Conservation (phyloP, 2,329 filamentous ascomycete species). For the Chaetomium sp. region DNA sequence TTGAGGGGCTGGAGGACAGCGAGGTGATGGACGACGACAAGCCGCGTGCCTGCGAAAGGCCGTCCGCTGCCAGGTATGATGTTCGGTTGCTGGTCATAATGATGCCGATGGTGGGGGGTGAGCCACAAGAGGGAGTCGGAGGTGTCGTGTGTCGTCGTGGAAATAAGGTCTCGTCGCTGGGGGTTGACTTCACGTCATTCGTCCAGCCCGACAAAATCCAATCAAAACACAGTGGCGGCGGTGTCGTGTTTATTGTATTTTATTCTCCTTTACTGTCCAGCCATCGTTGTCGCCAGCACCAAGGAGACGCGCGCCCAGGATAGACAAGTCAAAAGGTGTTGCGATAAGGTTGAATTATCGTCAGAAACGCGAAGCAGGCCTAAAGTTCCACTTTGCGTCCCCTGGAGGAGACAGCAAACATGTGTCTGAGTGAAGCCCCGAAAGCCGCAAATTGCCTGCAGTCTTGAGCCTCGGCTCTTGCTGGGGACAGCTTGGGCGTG, state of each 20-base stretch:
- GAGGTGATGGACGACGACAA: slow-evolving; percentile 52
- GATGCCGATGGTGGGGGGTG: background rate
- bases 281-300: slow-evolving; percentile 10
- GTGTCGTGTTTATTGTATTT: background rate
- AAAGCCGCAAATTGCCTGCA: slow-evolving; percentile 7
- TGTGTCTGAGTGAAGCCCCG: slow-evolving; percentile 4
- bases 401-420: slow-evolving; percentile 7
- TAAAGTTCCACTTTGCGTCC: background rate
- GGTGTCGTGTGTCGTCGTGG: background rate
- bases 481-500: background rate
- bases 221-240: background rate
- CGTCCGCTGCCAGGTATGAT: slow-evolving; percentile 30
- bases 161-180: too few species aligned
- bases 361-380: slow-evolving; percentile 1
- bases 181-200: background rate
- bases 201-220: background rate
- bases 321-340: background rate
- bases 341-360: slow-evolving; percentile 10
- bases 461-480: slow-evolving; percentile 13
- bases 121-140: too few species aligned
- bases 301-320: background rate
- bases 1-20: slow-evolving; percentile 57
- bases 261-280: background rate
- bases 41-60: slow-evolving; percentile 42
- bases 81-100: slow-evolving; percentile 9